Percentiles rank a stretch among this genome's conserved stretches.
Conservation (phyloP, 768 basidiomycete species). For the Chalciporus sphaerocephalus region DNA sequence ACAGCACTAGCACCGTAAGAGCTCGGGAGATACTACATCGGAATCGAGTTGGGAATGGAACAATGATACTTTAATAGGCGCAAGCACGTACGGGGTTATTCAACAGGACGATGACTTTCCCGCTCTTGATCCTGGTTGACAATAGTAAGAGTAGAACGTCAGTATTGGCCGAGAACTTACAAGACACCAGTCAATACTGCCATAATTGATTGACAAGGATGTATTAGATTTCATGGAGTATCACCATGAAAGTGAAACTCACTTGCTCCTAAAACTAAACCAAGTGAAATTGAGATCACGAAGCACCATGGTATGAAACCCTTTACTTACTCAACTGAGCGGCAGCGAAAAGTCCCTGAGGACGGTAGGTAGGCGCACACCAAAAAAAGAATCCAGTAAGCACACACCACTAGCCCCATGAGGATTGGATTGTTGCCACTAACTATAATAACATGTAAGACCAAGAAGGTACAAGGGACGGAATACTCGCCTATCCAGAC, state of each 20-base stretch:
- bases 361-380: background rate
- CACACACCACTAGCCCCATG: constrained; percentile 1
- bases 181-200: background rate
- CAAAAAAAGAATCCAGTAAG: background rate
- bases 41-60: too few relatives aligned
- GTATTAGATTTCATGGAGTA: background rate
- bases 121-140: background rate
- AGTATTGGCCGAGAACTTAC: background rate
- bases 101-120: background rate
- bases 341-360: background rate
- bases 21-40: too few relatives aligned
- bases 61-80: too few relatives aligned
- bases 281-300: background rate
- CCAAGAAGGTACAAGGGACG: background rate
- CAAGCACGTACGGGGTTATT: constrained; percentile 1
- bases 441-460: background rate
- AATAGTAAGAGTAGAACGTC: background rate
- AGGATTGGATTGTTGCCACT: constrained; percentile 1
- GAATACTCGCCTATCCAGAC: constrained; percentile 3
- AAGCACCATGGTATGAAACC: too few relatives aligned
- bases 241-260: background rate
- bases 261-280: background rate
- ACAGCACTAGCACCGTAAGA: background rate
- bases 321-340: background rate
- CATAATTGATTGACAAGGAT: background rate